These are phyloP conservation scores for Penicillium bialowiezense DNA, from an alignment of 495 filamentous ascomycete genomes.

Conservation along the genomic window DNA sequence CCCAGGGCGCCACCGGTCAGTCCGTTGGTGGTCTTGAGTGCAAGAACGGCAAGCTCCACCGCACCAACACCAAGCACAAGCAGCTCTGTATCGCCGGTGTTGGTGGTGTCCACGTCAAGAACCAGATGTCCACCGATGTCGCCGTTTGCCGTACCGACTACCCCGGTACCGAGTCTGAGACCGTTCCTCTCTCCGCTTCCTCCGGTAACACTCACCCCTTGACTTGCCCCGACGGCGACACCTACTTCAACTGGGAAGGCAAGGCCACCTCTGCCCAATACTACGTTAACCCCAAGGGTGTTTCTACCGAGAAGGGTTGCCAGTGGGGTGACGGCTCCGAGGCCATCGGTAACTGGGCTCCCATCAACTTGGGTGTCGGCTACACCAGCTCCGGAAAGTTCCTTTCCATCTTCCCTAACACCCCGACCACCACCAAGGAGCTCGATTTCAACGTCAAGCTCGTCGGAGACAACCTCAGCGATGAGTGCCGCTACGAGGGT, in stretches of 20 bases:
- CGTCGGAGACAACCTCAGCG: conserved; percentile 59
- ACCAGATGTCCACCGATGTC: conserved; percentile 61
- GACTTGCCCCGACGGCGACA: conserved; percentile 66
- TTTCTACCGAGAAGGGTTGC: conserved; percentile 68
- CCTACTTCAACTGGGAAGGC: conserved; percentile 76
- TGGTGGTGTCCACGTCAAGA: conserved; percentile 67
- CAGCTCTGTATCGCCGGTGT: conserved; percentile 75
- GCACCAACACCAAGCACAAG: conserved; percentile 64
- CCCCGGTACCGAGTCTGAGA: conserved; percentile 82
- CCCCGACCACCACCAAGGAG: conserved; percentile 55
- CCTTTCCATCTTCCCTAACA: conserved; percentile 78
- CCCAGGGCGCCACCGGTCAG: conserved; percentile 78
- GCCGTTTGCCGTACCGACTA: conserved; percentile 95
- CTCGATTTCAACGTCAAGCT: conserved; percentile 77
- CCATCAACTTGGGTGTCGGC: conserved; percentile 83
- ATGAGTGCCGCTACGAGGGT: conserved; percentile 67
- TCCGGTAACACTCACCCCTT: conserved; percentile 57
- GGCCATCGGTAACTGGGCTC: conserved; percentile 81
- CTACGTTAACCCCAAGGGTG: conserved; percentile 85
- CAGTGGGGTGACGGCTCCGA: conserved; percentile 65
- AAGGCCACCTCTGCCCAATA: conserved; percentile 86
- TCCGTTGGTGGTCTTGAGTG: conserved; percentile 88
- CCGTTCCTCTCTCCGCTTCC: conserved; percentile 64
- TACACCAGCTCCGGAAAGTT: conserved; percentile 64
- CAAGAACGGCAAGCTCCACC: conserved; percentile 67